Evolutionary conservation across 2,329 filamentous ascomycete species (phyloP).

Genomic region (Arachnomyces sp.): DNA sequence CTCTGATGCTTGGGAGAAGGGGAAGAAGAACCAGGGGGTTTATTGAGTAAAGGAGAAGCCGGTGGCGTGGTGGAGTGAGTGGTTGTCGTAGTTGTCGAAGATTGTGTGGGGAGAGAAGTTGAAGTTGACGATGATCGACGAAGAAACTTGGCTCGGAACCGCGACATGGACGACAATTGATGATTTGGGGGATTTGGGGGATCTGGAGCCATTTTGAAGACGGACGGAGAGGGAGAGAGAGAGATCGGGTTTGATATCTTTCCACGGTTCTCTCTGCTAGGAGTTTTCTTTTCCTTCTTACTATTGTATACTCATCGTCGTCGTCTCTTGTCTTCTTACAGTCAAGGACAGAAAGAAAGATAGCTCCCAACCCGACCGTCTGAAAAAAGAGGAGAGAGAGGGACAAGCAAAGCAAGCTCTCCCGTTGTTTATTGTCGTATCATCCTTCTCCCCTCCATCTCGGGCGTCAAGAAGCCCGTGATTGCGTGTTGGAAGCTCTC

Average conservation of each 20-base stretch:
- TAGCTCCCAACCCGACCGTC: background rate
- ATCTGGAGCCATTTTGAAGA: slow-evolving; percentile 25
- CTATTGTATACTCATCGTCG: no score
- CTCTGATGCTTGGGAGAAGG: slow-evolving; percentile 16
- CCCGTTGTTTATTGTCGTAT: background rate
- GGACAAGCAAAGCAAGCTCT: background rate
- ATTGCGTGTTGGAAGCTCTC: background rate
- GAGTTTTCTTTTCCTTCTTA: no score
- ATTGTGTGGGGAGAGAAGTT: slow-evolving; percentile 4
- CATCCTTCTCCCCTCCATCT: background rate
- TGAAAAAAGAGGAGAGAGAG: slow-evolving; percentile 2
- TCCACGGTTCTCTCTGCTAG: no score
- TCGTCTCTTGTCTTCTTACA: no score
- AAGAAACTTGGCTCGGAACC: slow-evolving; percentile 29
- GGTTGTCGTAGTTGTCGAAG: slow-evolving; percentile 6
- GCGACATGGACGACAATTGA: slow-evolving; percentile 20
- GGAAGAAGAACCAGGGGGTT: slow-evolving; percentile 11
- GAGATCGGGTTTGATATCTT: no score
- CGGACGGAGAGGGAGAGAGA: slow-evolving; percentile 4
- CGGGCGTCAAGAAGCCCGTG: no score
- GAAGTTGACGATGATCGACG: slow-evolving; percentile 26
- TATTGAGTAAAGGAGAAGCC: slow-evolving; percentile 9
- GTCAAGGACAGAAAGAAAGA: no score
- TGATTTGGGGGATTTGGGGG: no score
- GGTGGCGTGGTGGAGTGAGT: slow-evolving; percentile 17